These are phyloP conservation scores for Monilinia vaccinii-corymbosi DNA, from an alignment of 2,329 filamentous ascomycete genomes.

Conservation along the genomic window DNA sequence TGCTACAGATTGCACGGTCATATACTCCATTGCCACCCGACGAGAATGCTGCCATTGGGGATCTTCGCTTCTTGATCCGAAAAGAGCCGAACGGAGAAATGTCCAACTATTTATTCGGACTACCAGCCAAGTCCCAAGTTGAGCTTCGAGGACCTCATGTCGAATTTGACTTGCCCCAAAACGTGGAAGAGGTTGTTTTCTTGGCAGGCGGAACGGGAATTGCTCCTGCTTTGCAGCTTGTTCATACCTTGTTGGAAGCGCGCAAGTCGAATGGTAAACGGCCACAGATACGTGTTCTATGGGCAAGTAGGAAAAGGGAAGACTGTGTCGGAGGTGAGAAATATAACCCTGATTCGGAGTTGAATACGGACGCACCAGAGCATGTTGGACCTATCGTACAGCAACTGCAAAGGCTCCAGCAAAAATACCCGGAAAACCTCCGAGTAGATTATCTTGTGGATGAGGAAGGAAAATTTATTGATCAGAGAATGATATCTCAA, in stretches of 20 bases:
- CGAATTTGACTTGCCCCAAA: constrained; percentile 53
- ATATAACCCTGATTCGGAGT: constrained; percentile 27
- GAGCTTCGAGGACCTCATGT: constrained; percentile 71
- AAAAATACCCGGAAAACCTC: constrained; percentile 45
- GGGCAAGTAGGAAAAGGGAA: constrained; percentile 63
- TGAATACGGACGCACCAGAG: background rate
- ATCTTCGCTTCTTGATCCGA: constrained; percentile 69
- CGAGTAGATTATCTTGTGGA: constrained; percentile 72
- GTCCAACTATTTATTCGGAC: constrained; percentile 65
- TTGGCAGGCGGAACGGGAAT: constrained; percentile 80
- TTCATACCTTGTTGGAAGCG: constrained; percentile 47
- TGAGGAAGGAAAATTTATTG: constrained; percentile 62
- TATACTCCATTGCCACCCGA: constrained; percentile 77
- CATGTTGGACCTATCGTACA: constrained; percentile 44
- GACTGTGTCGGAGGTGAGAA: constrained; percentile 56
- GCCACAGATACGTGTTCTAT: constrained; percentile 62
- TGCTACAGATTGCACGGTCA: constrained; percentile 81
- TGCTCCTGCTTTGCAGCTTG: constrained; percentile 78
- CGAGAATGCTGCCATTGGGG: constrained; percentile 29
- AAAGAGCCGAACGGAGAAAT: constrained; percentile 74
- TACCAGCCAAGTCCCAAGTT: constrained; percentile 54
- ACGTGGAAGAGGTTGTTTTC: constrained; percentile 58
- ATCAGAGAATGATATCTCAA: constrained; percentile 40
- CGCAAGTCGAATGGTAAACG: constrained; percentile 24
- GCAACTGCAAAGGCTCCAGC: constrained; percentile 55